Base-by-base conservation (phyloP, 1,284 basidiomycete species). In the Cutaneotrichosporon sp. region DNA sequence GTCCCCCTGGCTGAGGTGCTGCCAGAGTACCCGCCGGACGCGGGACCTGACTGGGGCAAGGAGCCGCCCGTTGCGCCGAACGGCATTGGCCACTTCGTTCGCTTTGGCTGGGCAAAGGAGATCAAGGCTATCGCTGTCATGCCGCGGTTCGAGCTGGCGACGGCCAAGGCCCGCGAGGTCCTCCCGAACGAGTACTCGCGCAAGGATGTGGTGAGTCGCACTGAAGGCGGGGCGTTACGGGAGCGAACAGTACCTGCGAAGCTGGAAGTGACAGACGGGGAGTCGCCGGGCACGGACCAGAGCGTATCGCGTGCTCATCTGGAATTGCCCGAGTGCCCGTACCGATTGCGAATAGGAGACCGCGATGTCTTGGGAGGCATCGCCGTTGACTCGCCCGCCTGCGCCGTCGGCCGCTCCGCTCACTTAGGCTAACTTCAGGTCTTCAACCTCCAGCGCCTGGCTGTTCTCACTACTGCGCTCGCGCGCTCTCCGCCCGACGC, bases 111-210 rank as follows among this genome's bases (percentile, higher is more conserved):
- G 90, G 83, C 86, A 19, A 74, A 81, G 54, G 82, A 82, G 63
- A 92, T 99, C 77, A 90, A 88, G 68, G 93, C 94, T 3, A 81
- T 98, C 29, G 92, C 91, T 22, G 94, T 97, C 66, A 89, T 97
- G 58, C 96, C 96, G 20, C 80, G 87, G 54, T 99, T 99, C 69
- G 94, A 98, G 78, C 79, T 99, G 54, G 91, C 90, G 63, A 99
- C 96, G 0, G 94, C 94, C 16, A 93, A 85, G 68, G 96, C 96
- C 20, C 80, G 96, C 51, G 84, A 86, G 26, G 96, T 92, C 0
- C 77, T 99, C 14, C 96, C 94, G 0, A 76, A 79, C 44, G 74
- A 77, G 50, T 99, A 98, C 77, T 84, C 88, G 26, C 81, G 92
- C 53, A 88, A 89, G 72, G 96, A 99, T 73, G 75, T 98, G 62